phyloP scores from a whole-genome alignment of 2,329 filamentous ascomycete genomes.

The Xylaria sp. region DNA sequence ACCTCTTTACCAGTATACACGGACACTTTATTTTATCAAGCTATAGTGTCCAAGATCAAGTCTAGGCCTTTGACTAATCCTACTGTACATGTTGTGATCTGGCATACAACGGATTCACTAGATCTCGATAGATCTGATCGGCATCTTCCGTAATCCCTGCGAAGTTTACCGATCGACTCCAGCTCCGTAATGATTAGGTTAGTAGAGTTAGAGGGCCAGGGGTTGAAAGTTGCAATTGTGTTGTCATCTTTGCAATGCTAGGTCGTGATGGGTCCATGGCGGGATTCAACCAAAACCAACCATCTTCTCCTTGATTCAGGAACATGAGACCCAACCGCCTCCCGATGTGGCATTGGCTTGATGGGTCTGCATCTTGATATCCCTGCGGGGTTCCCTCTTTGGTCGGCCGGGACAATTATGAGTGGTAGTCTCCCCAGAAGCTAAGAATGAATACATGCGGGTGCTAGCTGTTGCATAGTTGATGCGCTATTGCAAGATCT shows the following conservation, averaged over 20 bases:
- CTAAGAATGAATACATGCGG: constrained; percentile 5
- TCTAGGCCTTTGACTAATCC: not conserved
- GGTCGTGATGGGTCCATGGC: constrained; percentile 5
- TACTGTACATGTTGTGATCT: too few relatives aligned
- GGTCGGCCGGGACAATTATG: not conserved
- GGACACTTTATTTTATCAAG: not conserved
- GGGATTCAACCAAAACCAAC: not conserved
- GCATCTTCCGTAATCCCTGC: constrained; percentile 5
- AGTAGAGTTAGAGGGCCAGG: not conserved
- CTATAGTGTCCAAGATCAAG: not conserved
- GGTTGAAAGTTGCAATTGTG: constrained; percentile 14
- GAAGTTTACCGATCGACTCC: not conserved
- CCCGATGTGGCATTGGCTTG: not conserved
- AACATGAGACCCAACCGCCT: constrained; percentile 1
- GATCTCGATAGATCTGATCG: constrained; percentile 17
- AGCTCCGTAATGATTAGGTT: constrained; percentile 5
- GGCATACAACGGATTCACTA: not conserved
- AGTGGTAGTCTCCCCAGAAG: not conserved
- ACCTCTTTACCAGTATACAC: not conserved
- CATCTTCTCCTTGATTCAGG: not conserved
- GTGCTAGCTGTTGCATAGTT: not conserved
- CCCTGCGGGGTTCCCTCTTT: not conserved
- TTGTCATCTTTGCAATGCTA: constrained; percentile 13
- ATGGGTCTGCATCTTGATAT: not conserved
- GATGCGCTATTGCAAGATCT: not conserved